Conservation (phyloP, 306 rosid genomes). For the Cicer yamashitae region DNA sequence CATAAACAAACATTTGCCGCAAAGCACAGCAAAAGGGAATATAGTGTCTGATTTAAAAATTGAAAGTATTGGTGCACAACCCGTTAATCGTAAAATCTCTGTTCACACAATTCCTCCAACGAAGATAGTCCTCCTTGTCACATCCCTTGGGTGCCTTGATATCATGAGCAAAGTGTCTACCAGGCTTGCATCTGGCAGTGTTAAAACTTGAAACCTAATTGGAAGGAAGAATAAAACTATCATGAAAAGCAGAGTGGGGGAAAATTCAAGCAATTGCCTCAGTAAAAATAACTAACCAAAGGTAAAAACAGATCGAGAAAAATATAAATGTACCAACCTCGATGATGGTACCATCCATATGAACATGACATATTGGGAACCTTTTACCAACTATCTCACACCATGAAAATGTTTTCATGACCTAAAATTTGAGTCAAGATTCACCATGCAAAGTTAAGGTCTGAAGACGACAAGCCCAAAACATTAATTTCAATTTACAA, state of each 20-base stretch:
- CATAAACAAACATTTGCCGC: constrained; percentile 28
- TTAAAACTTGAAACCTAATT: constrained; percentile 91
- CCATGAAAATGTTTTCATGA: constrained; percentile 77
- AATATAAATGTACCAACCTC: constrained; percentile 63
- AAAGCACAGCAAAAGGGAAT: constrained; percentile 9
- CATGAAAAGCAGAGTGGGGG: constrained; percentile 24
- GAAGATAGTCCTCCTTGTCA: constrained; percentile 75
- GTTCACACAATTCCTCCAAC: constrained; percentile 81
- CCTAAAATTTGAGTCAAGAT: constrained; percentile 57
- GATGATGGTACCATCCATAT: constrained; percentile 63
- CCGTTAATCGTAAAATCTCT: constrained; percentile 94
- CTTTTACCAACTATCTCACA: constrained; percentile 85
- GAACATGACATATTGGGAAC: constrained; percentile 95
- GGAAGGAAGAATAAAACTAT: constrained; percentile 40
- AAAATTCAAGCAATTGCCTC: constrained; percentile 9
- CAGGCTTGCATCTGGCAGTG: constrained; percentile 48
- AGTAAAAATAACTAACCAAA: not conserved
- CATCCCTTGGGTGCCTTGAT: constrained; percentile 52
- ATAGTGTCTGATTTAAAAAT: constrained; percentile 29
- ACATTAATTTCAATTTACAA: constrained; percentile 29
- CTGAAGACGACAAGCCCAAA: constrained; percentile 13
- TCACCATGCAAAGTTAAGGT: constrained; percentile 42
- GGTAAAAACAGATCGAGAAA: constrained; percentile 14
- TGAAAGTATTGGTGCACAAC: constrained; percentile 58
- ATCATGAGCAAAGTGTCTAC: constrained; percentile 40